A percentile compares a stretch with the other conserved stretches of the same genome.
Conservation (phyloP, 768 basidiomycete species). For the Sporobolomyces pararoseus region DNA sequence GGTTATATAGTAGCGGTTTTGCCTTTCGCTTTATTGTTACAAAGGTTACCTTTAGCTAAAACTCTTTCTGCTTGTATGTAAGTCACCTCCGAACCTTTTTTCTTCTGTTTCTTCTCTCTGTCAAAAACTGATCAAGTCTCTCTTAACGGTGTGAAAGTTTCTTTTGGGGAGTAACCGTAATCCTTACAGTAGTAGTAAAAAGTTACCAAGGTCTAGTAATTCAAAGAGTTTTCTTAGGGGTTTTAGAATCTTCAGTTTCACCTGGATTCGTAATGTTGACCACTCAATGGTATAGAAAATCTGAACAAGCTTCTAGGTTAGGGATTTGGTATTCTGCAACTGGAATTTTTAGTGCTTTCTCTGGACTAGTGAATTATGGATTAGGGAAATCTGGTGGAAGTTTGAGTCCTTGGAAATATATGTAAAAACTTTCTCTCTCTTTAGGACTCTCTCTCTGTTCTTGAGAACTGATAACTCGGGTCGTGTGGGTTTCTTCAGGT, state of each 20-base stretch:
- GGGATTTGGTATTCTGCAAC: conserved; percentile 50
- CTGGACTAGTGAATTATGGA: conserved; percentile 50
- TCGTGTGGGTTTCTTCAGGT: conserved; percentile 33
- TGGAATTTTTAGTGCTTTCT: conserved; percentile 50
- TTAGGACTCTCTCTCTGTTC: background rate
- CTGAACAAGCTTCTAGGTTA: conserved; percentile 47
- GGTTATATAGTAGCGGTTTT: conserved; percentile 32
- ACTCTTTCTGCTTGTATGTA: conserved; percentile 25
- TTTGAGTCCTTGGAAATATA: conserved; percentile 48
- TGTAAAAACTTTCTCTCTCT: conserved; percentile 31
- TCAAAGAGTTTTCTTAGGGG: conserved; percentile 39
- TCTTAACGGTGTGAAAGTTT: conserved; percentile 10
- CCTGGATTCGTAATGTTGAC: conserved; percentile 51
- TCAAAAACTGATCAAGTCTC: background rate
- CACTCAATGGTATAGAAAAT: conserved; percentile 50
- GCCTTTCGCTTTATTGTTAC: conserved; percentile 28
- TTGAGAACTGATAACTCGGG: background rate
- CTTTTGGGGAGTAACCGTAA: conserved; percentile 25
- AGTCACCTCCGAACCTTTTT: too few relatives aligned
- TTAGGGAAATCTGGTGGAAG: conserved; percentile 46
- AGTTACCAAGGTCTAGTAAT: conserved; percentile 36
- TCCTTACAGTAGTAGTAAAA: conserved; percentile 31
- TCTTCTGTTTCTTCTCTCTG: background rate
- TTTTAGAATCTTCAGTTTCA: too few relatives aligned
- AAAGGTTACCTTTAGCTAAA: conserved; percentile 25